phyloP scores from a whole-genome alignment of 768 basidiomycete genomes.

The Lactifluus piperatus region DNA sequence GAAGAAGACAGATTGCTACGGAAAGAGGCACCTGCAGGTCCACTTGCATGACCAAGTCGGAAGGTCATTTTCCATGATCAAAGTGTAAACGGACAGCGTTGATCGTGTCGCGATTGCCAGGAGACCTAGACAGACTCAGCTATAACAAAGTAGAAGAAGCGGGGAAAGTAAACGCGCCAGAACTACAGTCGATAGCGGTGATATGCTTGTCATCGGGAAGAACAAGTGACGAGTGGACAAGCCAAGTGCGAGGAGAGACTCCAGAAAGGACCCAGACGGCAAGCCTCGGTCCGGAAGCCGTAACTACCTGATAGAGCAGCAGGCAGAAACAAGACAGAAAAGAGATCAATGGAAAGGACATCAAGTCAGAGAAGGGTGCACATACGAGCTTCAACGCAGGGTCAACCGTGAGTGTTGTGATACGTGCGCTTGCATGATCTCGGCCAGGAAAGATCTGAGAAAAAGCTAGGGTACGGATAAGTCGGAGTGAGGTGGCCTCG shows the following conservation, averaged over 20 bases:
- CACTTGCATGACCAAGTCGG: constrained; percentile 81
- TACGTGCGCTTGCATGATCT: constrained; percentile 33
- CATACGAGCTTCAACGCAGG: constrained; percentile 74
- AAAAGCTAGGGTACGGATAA: constrained; percentile 67
- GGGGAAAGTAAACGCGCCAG: constrained; percentile 39
- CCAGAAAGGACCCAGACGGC: constrained; percentile 77
- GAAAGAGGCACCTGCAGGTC: constrained; percentile 43
- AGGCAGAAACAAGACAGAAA: not conserved
- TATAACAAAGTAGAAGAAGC: constrained; percentile 23
- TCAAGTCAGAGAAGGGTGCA: constrained; percentile 16
- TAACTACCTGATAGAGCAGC: constrained; percentile 61
- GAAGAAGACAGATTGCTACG: not conserved
- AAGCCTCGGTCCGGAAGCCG: constrained; percentile 56
- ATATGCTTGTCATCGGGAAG: constrained; percentile 47
- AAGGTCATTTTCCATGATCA: constrained; percentile 73
- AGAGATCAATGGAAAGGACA: not conserved
- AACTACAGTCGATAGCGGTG: constrained; percentile 62
- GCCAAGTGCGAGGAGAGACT: constrained; percentile 55
- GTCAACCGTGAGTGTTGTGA: constrained; percentile 64
- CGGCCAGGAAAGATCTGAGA: constrained; percentile 73
- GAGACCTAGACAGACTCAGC: constrained; percentile 42
- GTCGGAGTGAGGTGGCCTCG: constrained; percentile 54
- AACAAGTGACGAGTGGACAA: constrained; percentile 73
- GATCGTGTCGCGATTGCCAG: constrained; percentile 58
- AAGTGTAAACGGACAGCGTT: constrained; percentile 63